Evolutionary conservation across 2,329 filamentous ascomycete species (phyloP), one percentile per base, ranked within the genome.

Genomic region (Monascus ruber): DNA sequence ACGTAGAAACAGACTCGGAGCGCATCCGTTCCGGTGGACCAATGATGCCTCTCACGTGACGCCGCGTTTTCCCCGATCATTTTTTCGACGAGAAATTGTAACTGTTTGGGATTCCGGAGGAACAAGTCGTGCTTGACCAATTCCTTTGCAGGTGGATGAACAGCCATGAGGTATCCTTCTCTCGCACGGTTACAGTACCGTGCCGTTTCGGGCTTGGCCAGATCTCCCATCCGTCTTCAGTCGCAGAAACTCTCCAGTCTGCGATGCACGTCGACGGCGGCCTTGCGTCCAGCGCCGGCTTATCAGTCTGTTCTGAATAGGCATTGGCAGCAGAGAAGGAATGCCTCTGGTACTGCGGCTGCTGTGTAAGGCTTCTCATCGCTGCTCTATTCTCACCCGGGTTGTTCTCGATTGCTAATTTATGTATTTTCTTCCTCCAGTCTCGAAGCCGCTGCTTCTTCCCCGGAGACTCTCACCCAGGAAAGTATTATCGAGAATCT

Each of bases 401-500:
- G 4, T 29, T 10, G 5, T 28, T 29, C 17, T 17, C 31, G 17
- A 9, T 5, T 10, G 17, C 3, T 25, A 6, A 17, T 35, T 24
- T 17, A 34, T 42, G 24, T 5, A 43, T 38, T 28, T 35, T n/a
- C 31, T 34, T 41, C n/a, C 9, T 34, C 40, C 51, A 72, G 70
- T 41, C 62, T 72, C 36, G 74, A 79, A 54, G 67, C 77, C 49
- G 77, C 76, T 10, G 66, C 70, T 33, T 67, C 70, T 37, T 70
- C 76, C 48, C 76, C 77, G 6, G 68, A 70, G 33, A 60, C 64
- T 34, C 64, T 82, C 37, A 70, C 75, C 2, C 76, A 80, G 57
- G 71, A 78, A 41, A 71, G 73, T 11, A 81, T 93, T 46, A 81
- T 87, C 38, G 78, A 83, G 50, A 88, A 87, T 58, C 81, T 95